Conservation (phyloP, 2,329 filamentous ascomycete genomes). For the Penicillium sp. region DNA sequence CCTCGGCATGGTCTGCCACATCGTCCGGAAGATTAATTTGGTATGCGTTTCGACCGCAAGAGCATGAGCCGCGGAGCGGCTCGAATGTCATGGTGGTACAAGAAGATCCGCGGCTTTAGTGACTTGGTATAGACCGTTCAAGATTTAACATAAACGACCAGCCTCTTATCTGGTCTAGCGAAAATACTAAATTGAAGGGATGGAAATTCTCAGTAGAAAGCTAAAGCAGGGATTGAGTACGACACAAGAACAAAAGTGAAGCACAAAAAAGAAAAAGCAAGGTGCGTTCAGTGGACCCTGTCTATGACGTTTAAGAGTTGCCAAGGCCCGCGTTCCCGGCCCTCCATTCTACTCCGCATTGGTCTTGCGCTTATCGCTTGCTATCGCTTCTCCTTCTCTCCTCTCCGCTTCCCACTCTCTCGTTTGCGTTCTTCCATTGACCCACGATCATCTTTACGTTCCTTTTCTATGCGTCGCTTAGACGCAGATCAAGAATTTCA, state of each 20-base stretch:
- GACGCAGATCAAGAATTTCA: neutral
- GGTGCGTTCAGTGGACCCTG: conserved; percentile 18
- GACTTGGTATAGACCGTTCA: neutral
- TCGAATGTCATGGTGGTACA: conserved; percentile 34
- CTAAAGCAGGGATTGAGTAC: neutral
- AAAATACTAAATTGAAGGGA: neutral
- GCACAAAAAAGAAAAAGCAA: conserved; percentile 4
- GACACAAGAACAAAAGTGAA: neutral
- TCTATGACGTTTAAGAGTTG: conserved; percentile 28
- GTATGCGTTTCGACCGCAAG: conserved; percentile 84
- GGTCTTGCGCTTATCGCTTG: conserved; percentile 17
- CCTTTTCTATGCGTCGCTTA: neutral
- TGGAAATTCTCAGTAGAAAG: neutral
- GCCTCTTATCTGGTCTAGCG: neutral
- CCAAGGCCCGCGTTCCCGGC: conserved; percentile 20
- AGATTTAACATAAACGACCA: neutral
- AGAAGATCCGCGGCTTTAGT: conserved; percentile 9
- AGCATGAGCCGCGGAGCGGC: conserved; percentile 72
- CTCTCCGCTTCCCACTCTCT: conserved; percentile 1
- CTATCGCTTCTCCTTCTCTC: conserved; percentile 22
- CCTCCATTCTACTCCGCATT: conserved; percentile 23
- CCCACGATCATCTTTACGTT: neutral
- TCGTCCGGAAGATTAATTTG: conserved; percentile 66
- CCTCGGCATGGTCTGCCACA: conserved; percentile 58
- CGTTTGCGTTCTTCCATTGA: neutral